phyloP scores from a whole-genome alignment of 2,329 filamentous ascomycete genomes.

The Xylariaceae sp. region DNA sequence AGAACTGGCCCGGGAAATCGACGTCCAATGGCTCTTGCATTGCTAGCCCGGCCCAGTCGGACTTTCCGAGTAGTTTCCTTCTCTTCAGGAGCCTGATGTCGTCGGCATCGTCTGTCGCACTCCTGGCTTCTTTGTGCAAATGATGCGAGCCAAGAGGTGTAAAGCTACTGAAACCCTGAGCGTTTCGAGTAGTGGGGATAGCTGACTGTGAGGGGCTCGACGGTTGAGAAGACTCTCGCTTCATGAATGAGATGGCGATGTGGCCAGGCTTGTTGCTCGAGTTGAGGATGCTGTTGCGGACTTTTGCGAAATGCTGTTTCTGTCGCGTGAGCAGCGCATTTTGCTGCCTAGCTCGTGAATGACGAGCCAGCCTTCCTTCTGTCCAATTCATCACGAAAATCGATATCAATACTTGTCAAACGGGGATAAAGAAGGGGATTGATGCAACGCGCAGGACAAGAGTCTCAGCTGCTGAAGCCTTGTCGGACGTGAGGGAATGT shows the following conservation, averaged over 20 bases:
- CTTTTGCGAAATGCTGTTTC: conserved; percentile 47
- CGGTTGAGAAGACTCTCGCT: conserved; percentile 6
- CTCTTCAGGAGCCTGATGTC: conserved; percentile 20
- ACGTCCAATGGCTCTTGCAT: conserved; percentile 35
- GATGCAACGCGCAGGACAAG: not conserved
- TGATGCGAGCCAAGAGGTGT: not conserved
- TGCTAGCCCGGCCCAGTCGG: conserved; percentile 35
- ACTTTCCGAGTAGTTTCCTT: conserved; percentile 29
- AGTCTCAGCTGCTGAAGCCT: not conserved
- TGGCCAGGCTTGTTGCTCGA: conserved; percentile 31
- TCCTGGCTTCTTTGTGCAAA: not conserved
- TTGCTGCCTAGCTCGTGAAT: conserved; percentile 35
- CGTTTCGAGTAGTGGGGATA: conserved; percentile 1
- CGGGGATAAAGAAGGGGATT: conserved; percentile 1
- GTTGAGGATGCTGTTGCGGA: conserved; percentile 33
- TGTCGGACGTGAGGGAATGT: conserved; percentile 2
- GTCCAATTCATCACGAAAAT: conserved; percentile 47
- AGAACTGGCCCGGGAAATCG: conserved; percentile 25
- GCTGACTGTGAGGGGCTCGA: conserved; percentile 17
- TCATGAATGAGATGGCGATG: conserved; percentile 31
- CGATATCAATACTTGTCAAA: conserved; percentile 18
- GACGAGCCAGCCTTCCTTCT: conserved; percentile 44
- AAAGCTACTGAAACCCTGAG: not conserved
- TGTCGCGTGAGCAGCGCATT: conserved; percentile 39
- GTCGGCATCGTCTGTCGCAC: conserved; percentile 11